Base-by-base conservation (phyloP, 169 alveolate genomes). In the Babesia bigemina region DNA sequence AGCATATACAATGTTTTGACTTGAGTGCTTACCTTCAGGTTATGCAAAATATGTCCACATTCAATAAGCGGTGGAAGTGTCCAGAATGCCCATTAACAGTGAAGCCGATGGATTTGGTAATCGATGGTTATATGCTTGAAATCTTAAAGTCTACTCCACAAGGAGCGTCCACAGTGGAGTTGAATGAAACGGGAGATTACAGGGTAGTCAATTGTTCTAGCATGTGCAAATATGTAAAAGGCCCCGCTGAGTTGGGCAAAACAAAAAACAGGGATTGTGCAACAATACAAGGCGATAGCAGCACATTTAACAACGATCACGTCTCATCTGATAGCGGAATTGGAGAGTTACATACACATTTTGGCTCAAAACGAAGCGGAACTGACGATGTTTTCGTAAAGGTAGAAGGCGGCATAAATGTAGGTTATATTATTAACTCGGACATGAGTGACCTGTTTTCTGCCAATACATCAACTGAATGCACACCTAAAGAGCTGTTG, bases 1-100 rank as follows among this genome's bases (percentile, higher is more conserved):
- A 61, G 50, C 98, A 95, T 75, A 84, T 95, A 21, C 97, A 95
- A 86, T 95, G 98, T 72, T 95, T 91, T 83, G 98, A 95, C 84
- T 75, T 95, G 69, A 79, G 76, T 49, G 94, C 96, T 13, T 95
- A 83, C 81, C 86, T 95, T 57, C 87, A 89, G 70, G 93, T 95
- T 49, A 93, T 94, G 47, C 88, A 92, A 47, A 90, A 94, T 73
- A 92, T 95, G 29, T 93, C 93, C 72, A 98, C 98, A 50, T 94
- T 94, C 86, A 94, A 93, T 76, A 93, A 90, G 56, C 79, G 98
- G 61, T 95, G 98, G 98, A 90, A 86, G 67, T 95, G 98, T 77
- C 98, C 98, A 22, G 91, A 92, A 8, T 95, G 98, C 56, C 92
- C 85, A n/a, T 71, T 92, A 26, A 84, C 77, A 22, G 91, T 94